phyloP scores from a whole-genome alignment of 768 basidiomycete genomes.

The Agaricus sinodeliciosus region DNA sequence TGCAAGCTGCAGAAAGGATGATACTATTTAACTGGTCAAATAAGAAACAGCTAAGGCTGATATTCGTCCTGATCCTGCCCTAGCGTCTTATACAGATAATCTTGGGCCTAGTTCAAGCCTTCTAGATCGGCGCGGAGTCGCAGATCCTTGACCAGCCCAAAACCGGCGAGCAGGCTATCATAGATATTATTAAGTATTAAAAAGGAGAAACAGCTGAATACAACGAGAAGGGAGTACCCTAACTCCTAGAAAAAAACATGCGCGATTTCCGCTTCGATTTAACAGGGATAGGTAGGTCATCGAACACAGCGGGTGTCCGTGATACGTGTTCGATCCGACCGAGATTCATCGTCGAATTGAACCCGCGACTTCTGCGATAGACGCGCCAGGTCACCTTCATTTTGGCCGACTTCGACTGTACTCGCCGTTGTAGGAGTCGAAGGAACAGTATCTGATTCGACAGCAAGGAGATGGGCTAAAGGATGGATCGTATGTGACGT shows the following conservation, averaged over 20 bases:
- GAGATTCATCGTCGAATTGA: background rate
- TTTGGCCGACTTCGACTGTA: background rate
- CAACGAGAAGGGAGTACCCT: background rate
- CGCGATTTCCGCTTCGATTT: slow-evolving; percentile 9
- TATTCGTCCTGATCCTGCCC: too few species aligned
- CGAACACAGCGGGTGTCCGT: slow-evolving; percentile 1
- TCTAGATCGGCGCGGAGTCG: too few species aligned
- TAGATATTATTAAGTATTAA: background rate
- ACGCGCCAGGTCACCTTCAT: background rate
- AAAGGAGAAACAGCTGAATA: background rate
- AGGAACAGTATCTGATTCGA: slow-evolving; percentile 1
- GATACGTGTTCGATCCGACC: background rate
- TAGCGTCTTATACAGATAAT: too few species aligned
- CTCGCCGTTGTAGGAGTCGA: background rate
- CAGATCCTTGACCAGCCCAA: too few species aligned
- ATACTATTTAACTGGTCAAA: too few species aligned
- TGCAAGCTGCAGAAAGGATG: too few species aligned
- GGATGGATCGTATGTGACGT: slow-evolving; percentile 1
- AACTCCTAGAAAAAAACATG: slow-evolving; percentile 6
- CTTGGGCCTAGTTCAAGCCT: too few species aligned
- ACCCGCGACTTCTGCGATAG: background rate
- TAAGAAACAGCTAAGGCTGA: too few species aligned
- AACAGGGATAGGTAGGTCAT: slow-evolving; percentile 8
- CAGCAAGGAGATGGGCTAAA: slow-evolving; percentile 5
- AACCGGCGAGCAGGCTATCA: too few species aligned